Evolutionary conservation across 2,329 filamentous ascomycete genomes (phyloP), one percentile per base, ranked within the genome.

Genomic region (Pyricularia grisea): DNA sequence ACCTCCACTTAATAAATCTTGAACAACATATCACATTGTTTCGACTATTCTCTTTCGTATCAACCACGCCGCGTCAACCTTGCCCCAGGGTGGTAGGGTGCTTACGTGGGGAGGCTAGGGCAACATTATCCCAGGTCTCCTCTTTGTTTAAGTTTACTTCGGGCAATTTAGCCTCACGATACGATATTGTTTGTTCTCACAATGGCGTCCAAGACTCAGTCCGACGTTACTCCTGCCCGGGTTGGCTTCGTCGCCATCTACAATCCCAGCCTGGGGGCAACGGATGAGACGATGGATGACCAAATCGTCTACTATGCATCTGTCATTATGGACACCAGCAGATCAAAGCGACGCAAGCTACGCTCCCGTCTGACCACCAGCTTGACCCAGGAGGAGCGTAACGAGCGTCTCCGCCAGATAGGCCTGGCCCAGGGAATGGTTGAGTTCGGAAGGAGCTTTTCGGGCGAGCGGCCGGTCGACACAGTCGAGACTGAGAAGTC

Each of bases 341-440:
- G 65, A 20, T 55, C 63, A 14, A 30, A 55, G 50, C 30, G 64
- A 11, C 66, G 66, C 27, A 42, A 67, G 67, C 3, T 23, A 17
- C 60, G 64, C 36, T 50, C n/a, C 30, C 78, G 79, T 23, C 80
- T 81, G 1, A 81, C 79, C 14, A 80, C 82, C 36, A 76, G 77
- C 68, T 72, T 85, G 31, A 83, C 83, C 2, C 80, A 86, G 66
- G 88, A 92, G 72, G 88, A 93, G 75, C 88, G 89, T 76, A 95
- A 98, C 79, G 92, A 97, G 81, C 90, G 90, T 74, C 82, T 98
- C 74, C 88, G 95, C 72, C 94, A 97, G 82, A 93, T 99, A 77
- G 95, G 95, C 55, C 87, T 99, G 72, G 95, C 95, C 60, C 95
- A 99, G 81, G 95, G 94, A 77, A 97, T 98, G 90, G 90, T 97